Base-by-base conservation (phyloP, 371 early-diverging fungal species). In the Rhizopus arrhizus region DNA sequence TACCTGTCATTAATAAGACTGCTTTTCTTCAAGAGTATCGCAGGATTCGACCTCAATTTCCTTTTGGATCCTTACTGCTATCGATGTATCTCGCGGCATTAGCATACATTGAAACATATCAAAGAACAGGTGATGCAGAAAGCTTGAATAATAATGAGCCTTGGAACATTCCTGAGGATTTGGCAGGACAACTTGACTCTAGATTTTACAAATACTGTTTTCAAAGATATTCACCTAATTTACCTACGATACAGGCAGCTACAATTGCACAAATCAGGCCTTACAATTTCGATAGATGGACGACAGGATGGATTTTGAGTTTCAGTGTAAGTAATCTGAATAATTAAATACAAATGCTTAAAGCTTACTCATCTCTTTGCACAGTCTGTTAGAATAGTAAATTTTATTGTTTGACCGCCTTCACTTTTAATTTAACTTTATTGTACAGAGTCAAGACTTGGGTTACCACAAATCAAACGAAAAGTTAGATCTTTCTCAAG, bases 381-480 rank as follows among this genome's bases (percentile, higher is more conserved):
- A 15, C 43, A 38, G 4, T 15, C 22, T 22, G 22, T 22, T 22
- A 22, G 22, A 22, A 22, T 22, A 22, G 22, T 22, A 22, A 22
- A 22, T 22, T 22, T 22, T 22, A 22, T 22, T 22, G 22, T 22
- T 22, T 22, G 1, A 22, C 22, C 2, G 22, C 22, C 22, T 22
- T 22, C 22, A 22, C 22, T 22, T 22, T 22, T 22, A 22, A 22
- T 22, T 22, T 22, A 22, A 22, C 22, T 22, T 22, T 22, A 22
- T 22, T 22, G 2, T 22, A 2, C 12, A 71, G 75, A 78, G 82
- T n/a, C 79, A 82, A 59, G 83, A 83, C 56, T 49, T 85, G 59
- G 79, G 84, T 3, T 62, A 81, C 61, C 80, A 83, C 45, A 65
- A 83, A 29, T 77, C 74, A 32, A 72, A 64, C 40, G 49, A 61